These are phyloP conservation scores for Obba rivulosa DNA, from an alignment of 768 basidiomycete genomes.

Conservation along the genomic window DNA sequence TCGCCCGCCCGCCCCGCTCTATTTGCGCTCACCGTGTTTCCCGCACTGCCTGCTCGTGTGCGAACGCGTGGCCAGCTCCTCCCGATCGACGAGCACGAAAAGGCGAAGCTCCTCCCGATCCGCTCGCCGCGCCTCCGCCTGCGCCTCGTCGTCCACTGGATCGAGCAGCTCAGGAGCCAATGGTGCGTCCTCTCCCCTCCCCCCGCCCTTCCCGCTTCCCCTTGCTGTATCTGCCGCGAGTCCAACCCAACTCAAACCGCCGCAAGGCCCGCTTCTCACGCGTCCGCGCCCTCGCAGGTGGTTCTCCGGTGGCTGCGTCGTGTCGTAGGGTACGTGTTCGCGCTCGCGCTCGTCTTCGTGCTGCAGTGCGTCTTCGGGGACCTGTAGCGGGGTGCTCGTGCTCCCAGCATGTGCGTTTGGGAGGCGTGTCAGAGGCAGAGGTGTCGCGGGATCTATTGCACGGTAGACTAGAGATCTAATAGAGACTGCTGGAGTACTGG, in stretches of 20 bases:
- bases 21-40: background rate
- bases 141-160: slow-evolving; percentile 89
- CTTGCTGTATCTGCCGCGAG: background rate
- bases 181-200: slow-evolving; percentile 36
- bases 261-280: slow-evolving; percentile 19
- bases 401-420: background rate
- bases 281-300: slow-evolving; percentile 45
- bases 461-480: too few species aligned
- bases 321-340: slow-evolving; percentile 25
- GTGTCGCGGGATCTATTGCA: too few species aligned
- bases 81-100: slow-evolving; percentile 88
- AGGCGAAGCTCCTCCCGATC: slow-evolving; percentile 81
- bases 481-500: too few species aligned
- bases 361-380: slow-evolving; percentile 6
- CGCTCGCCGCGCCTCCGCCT: slow-evolving; percentile 73
- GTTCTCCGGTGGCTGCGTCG: slow-evolving; percentile 67
- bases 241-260: too few species aligned
- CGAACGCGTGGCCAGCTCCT: slow-evolving; percentile 42
- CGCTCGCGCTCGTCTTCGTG: slow-evolving; percentile 8
- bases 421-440: background rate
- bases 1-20: slow-evolving; percentile 6
- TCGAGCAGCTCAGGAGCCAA: slow-evolving; percentile 64
- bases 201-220: slow-evolving; percentile 1
- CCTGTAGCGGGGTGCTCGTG: background rate
- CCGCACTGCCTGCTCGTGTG: background rate